A percentile compares a stretch with the other conserved stretches of the same genome.
These are phyloP conservation scores for Colletotrichum siamense DNA, from an alignment of 2,329 filamentous ascomycete genomes.

Conservation along the genomic window DNA sequence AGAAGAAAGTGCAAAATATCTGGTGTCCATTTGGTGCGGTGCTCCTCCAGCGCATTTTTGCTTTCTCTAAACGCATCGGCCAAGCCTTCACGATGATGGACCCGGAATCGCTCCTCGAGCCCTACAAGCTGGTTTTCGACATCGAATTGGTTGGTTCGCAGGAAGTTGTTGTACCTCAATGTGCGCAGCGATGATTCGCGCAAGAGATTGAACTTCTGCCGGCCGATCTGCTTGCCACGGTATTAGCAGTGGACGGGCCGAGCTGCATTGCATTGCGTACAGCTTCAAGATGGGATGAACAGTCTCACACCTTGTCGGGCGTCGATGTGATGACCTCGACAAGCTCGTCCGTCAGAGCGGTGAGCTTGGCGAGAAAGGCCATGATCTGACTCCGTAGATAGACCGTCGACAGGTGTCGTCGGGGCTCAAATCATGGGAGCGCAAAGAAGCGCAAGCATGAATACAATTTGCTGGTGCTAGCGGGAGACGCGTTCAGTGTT, in stretches of 20 bases:
- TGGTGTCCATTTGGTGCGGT: constrained; percentile 70
- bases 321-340: constrained; percentile 67
- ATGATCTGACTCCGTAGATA: constrained; percentile 48
- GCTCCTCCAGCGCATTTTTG: constrained; percentile 61
- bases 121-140: constrained; percentile 70
- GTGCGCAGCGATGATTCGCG: constrained; percentile 56
- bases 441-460: not conserved
- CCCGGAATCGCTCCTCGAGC: constrained; percentile 84
- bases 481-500: not conserved
- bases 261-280: constrained; percentile 4
- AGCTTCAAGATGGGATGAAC: not conserved
- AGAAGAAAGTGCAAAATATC: constrained; percentile 82
- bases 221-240: constrained; percentile 27
- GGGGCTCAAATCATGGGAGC: not conserved
- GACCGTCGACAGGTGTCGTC: not conserved
- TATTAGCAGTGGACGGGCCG: not conserved
- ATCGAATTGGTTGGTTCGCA: constrained; percentile 78
- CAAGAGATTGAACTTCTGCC: constrained; percentile 44
- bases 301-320: constrained; percentile 52
- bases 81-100: constrained; percentile 80
- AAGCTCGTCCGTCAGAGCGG: constrained; percentile 72
- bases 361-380: constrained; percentile 72
- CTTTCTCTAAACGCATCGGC: constrained; percentile 72
- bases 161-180: constrained; percentile 60
- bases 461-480: not conserved